These are phyloP conservation scores for Leishmania major DNA, from an alignment of 208 protist species.

Conservation along the genomic window DNA sequence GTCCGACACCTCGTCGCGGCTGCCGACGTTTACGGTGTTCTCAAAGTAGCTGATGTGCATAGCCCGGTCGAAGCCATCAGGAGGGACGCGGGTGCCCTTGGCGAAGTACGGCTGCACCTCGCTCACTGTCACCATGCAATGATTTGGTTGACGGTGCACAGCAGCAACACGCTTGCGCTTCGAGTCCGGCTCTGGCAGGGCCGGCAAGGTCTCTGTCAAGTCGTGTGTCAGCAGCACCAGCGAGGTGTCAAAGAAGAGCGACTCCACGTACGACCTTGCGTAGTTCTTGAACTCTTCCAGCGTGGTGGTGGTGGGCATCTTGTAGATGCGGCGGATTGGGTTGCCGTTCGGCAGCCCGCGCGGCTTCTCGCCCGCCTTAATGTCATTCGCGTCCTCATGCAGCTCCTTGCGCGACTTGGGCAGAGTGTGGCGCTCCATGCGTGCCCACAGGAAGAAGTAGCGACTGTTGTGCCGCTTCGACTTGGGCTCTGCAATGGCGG, in stretches of 20 bases:
- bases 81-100: constrained; percentile 40
- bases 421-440: constrained; percentile 68
- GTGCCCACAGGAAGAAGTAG: constrained; percentile 86
- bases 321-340: constrained; percentile 82
- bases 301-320: constrained; percentile 65
- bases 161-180: constrained; percentile 65
- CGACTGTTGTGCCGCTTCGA: constrained; percentile 53
- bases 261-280: constrained; percentile 57
- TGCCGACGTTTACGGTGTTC: constrained; percentile 48
- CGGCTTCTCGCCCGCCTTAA: constrained; percentile 53
- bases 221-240: constrained; percentile 72
- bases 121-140: constrained; percentile 79
- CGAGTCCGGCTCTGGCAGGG: constrained; percentile 64
- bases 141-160: constrained; percentile 63
- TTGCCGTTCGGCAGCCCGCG: constrained; percentile 49
- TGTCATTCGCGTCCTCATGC: constrained; percentile 46
- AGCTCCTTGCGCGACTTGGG: constrained; percentile 35
- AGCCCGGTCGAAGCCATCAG: constrained; percentile 73
- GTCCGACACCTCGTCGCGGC: constrained; percentile 20
- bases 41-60: constrained; percentile 72
- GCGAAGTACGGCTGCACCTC: constrained; percentile 79
- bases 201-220: constrained; percentile 64
- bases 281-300: constrained; percentile 67
- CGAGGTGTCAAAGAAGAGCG: constrained; percentile 63
- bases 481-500: constrained; percentile 49